Conservation (phyloP, 352 stramenopile species). For the Chrysophaeum taylorii region DNA sequence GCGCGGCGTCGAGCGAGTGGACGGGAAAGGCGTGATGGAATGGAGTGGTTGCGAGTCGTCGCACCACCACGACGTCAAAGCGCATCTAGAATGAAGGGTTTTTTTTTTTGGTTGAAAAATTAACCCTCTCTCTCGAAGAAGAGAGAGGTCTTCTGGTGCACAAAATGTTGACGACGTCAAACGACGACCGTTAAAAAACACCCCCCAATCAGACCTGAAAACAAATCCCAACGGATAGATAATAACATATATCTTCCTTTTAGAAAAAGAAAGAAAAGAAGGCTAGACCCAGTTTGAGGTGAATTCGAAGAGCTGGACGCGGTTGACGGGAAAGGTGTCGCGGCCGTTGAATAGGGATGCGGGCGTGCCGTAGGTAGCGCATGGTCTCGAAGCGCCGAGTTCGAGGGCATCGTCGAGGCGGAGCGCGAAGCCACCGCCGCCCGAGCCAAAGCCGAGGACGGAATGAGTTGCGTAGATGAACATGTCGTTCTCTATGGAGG, state of each 20-base stretch:
- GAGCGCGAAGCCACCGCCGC: not conserved
- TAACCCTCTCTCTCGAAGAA: too few relatives aligned
- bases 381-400: not conserved
- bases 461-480: not conserved
- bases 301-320: not conserved
- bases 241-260: too few relatives aligned
- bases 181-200: too few relatives aligned
- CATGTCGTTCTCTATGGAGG: not conserved
- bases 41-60: too few relatives aligned
- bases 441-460: constrained; percentile 6
- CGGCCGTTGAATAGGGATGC: not conserved
- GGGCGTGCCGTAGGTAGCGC: not conserved
- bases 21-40: constrained; percentile 87
- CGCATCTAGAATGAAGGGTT: too few relatives aligned
- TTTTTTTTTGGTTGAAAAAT: too few relatives aligned
- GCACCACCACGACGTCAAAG: too few relatives aligned
- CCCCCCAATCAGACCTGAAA: too few relatives aligned
- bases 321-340: not conserved
- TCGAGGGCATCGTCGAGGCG: not conserved
- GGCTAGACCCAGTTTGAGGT: not conserved
- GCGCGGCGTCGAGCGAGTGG: constrained; percentile 76
- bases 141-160: too few relatives aligned
- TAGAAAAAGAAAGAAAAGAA: too few relatives aligned
- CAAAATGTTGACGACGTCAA: too few relatives aligned
- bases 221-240: too few relatives aligned